Evolutionary conservation across 2,329 filamentous ascomycete species (phyloP).

Genomic region (Ceratocystis harringtonii): DNA sequence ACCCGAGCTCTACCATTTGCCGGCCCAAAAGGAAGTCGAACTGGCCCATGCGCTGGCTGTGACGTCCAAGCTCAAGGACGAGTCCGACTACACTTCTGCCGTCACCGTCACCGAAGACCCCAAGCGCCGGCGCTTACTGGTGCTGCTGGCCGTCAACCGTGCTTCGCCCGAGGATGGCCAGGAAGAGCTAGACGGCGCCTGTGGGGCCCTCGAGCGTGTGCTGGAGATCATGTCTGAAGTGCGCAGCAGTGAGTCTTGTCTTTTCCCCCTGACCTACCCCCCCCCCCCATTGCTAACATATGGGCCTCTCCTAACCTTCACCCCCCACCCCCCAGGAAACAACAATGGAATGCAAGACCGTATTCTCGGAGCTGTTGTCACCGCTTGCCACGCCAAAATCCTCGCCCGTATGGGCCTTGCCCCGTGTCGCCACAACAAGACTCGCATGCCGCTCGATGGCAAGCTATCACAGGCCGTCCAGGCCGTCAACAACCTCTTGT

Average conservation of each 20-base stretch:
- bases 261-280: background rate
- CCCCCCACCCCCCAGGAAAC: background rate
- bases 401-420: slow-evolving; percentile 16
- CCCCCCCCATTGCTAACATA: background rate
- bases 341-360: slow-evolving; percentile 15
- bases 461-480: slow-evolving; percentile 15
- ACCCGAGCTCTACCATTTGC: slow-evolving; percentile 8
- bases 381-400: slow-evolving; percentile 14
- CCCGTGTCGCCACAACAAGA: slow-evolving; percentile 16
- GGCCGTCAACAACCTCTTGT: slow-evolving; percentile 12
- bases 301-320: too few species aligned
- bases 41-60: slow-evolving; percentile 15
- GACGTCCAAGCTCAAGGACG: slow-evolving; percentile 15
- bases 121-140: slow-evolving; percentile 2
- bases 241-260: slow-evolving; percentile 12
- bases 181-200: slow-evolving; percentile 7
- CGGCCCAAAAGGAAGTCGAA: slow-evolving; percentile 15
- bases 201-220: slow-evolving; percentile 9
- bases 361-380: slow-evolving; percentile 12
- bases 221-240: slow-evolving; percentile 13
- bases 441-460: slow-evolving; percentile 14
- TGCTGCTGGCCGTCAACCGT: slow-evolving; percentile 15
- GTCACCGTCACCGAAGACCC: slow-evolving; percentile 14
- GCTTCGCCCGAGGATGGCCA: slow-evolving; percentile 14
- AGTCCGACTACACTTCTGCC: slow-evolving; percentile 15